Evolutionary conservation across 805 yeast species (phyloP), one percentile per base, ranked within the genome.

Genomic region (Wickerhamomyces ciferrii): DNA sequence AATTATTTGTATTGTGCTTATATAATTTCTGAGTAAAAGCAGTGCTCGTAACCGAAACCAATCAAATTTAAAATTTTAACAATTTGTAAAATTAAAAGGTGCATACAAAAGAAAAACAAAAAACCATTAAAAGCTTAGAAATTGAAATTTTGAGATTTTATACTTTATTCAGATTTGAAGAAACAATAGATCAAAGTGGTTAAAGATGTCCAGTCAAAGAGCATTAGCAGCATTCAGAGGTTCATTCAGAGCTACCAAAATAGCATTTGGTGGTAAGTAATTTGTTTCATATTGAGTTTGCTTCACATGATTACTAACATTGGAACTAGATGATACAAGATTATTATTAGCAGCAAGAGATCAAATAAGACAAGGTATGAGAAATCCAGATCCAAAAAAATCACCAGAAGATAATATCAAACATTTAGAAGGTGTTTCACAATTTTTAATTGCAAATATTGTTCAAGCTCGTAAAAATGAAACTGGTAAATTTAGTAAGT

Each of bases 381-480:
- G 72, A 49, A 53, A 58, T 27, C 75, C 83, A 42, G 79, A 76
- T 45, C 75, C 79, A 34, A 63, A 69, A 15, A 70, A 77, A 46
- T 63, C 76, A 3, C 58, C 70, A 2, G 75, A 72, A 6, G 74
- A 78, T 47, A 73, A 82, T 47, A 65, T 84, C 27, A 65, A 74
- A 43, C 72, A 79, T 50, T 67, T 90, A 48, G 76, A 82, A 44
- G 91, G 83, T 17, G 84, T 92, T n/a, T 79, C 91, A 1, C 61
- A 63, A 37, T 84, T 90, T 52, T 69, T 92, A 48, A 71, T 76
- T 42, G 71, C 74, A 48, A 92, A 92, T 63, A 72, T 92, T n/a
- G 97, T 92, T 3, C 99, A 92, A 67, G 98, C 96, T 8, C 70
- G 67, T 50, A 74, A 67, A 54, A 63, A 58, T 2, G 69, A 63